Base-by-base conservation (phyloP, 805 yeast genomes). In the Diddensiella transvaalensis region DNA sequence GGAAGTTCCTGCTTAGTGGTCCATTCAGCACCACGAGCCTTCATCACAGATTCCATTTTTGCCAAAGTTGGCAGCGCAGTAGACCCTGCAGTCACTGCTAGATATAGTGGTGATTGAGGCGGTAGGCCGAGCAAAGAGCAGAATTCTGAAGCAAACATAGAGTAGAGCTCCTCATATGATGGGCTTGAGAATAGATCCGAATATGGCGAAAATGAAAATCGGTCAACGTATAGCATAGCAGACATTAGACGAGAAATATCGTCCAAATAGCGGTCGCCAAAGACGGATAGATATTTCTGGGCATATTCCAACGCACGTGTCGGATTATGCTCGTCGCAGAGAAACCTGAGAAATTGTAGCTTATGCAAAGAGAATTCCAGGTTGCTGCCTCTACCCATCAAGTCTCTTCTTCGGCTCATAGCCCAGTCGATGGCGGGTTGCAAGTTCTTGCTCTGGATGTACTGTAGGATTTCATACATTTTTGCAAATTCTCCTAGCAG, bases 1-100 rank as follows among this genome's bases (percentile, higher is more conserved):
- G 87, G 86, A 15, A 83, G 60, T 62, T 83, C 88, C 56, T 78
- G 71, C 26, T 66, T 62, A 0, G 82, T 72, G 1, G 81, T 72
- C 85, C 85, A 80, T 45, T 74, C 77, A 2, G 78, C 63, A 4
- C 66, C 66, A 22, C 66, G 61, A 11, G 62, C 55, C 40, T 59
- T 61, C 64, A 67, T 71, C 29, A 76, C 64, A 35, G 65, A 66
- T 40, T 73, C 71, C 54, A 75, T 75, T 58, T 80, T 80, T 41
- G 75, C 65, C 44, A 79, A 73, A 42, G 62, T 69, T 18, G 83
- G 84, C 42, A 79, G 64, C 3, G 85, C 76, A 11, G 77, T 63
- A 17, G 75, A 68, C 13, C 84, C 80, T 3, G 83, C 73, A 29
- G 78, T 59, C 0, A 77, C 62, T 0, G 82, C 70, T 42, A 75